Conservation (phyloP, 2,329 filamentous ascomycete genomes). For the Botrytis galanthina region DNA sequence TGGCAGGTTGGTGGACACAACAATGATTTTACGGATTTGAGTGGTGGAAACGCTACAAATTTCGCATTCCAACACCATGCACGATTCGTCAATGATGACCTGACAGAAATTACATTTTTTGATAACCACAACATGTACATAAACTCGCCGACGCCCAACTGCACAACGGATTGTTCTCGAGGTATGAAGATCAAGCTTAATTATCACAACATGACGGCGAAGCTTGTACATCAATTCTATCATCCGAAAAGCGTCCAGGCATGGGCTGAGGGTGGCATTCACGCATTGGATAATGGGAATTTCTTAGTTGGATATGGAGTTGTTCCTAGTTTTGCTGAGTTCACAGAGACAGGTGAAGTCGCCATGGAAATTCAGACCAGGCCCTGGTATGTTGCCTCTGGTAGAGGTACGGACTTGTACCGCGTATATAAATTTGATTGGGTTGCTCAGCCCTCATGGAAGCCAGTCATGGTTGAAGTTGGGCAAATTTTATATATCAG, state of each 20-base stretch:
- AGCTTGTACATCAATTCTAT: conserved; percentile 42
- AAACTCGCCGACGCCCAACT: conserved; percentile 15
- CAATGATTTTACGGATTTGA: neutral
- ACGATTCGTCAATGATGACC: conserved; percentile 34
- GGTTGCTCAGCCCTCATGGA: conserved; percentile 34
- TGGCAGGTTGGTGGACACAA: neutral
- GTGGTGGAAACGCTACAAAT: neutral
- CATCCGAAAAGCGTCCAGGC: conserved; percentile 42
- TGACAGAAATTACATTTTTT: conserved; percentile 29
- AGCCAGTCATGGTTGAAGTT: conserved; percentile 29
- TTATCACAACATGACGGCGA: conserved; percentile 44
- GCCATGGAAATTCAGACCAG: conserved; percentile 46
- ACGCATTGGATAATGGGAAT: conserved; percentile 46
- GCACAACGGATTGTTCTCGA: conserved; percentile 24
- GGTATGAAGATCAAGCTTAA: conserved; percentile 44
- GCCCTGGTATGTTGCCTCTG: conserved; percentile 32
- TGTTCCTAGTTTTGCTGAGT: conserved; percentile 50
- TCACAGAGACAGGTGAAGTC: conserved; percentile 40
- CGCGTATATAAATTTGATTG: conserved; percentile 35
- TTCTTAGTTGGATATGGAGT: conserved; percentile 50
- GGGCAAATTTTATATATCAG: conserved; percentile 34
- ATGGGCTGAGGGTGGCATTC: conserved; percentile 46
- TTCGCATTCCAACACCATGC: conserved; percentile 43
- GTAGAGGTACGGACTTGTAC: conserved; percentile 30
- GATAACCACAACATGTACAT: conserved; percentile 37